Conservation (phyloP, 1,139 yeast genomes). For the Yarrowia galli region DNA sequence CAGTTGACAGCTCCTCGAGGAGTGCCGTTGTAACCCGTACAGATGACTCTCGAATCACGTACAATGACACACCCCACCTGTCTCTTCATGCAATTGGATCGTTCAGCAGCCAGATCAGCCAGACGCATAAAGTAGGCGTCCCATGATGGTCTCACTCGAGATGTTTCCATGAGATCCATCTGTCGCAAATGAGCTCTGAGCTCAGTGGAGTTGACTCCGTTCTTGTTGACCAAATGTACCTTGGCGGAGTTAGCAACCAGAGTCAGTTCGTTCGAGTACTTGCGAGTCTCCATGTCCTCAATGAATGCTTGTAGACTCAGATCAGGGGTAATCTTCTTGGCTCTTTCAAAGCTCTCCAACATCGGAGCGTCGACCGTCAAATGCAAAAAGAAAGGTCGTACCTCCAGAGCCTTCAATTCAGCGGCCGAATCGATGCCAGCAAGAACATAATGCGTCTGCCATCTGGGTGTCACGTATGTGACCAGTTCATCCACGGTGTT, state of each 20-base stretch:
- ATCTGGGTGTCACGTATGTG: constrained; percentile 70
- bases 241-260: constrained; percentile 65
- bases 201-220: constrained; percentile 55
- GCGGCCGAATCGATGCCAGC: constrained; percentile 57
- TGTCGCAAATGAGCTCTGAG: constrained; percentile 61
- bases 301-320: constrained; percentile 13
- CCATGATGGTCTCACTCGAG: constrained; percentile 91
- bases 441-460: constrained; percentile 71
- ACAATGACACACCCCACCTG: constrained; percentile 96
- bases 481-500: constrained; percentile 57
- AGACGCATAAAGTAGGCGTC: constrained; percentile 92
- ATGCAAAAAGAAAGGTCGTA: constrained; percentile 87
- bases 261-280: constrained; percentile 51
- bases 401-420: constrained; percentile 60
- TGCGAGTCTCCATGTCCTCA: constrained; percentile 19
- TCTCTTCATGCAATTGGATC: constrained; percentile 96
- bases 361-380: constrained; percentile 78
- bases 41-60: constrained; percentile 81
- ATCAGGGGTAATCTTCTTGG: constrained; percentile 2
- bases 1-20: constrained; percentile 88
- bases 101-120: constrained; percentile 89
- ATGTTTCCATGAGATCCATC: constrained; percentile 61
- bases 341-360: constrained; percentile 26
- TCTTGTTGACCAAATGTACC: constrained; percentile 68
- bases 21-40: constrained; percentile 98